Evolutionary conservation across 208 protist species (phyloP), one percentile per base, ranked within the genome.

Genomic region (Novymonas esmeraldas): DNA sequence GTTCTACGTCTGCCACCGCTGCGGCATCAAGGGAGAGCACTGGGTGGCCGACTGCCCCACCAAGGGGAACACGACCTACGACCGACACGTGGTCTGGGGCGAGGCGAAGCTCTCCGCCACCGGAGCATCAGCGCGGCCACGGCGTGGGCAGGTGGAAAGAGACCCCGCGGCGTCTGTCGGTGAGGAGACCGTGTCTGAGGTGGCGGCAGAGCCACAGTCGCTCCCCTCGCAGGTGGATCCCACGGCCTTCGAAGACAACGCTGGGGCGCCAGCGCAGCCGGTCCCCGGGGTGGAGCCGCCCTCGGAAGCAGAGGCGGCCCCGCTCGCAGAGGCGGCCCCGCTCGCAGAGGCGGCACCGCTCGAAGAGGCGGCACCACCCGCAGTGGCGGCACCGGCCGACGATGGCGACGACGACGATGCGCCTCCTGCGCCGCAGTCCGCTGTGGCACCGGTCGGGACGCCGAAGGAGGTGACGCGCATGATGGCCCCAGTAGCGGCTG

Each of bases 1-100:
- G 34, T 95, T 92, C 64, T 93, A 95, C 66, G 86, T 95, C 6
- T 95, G 90, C 67, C 56, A 88, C 64, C 84, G 87, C 50, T 95
- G 90, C 64, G 82, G 90, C 2, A 73, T 49, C 52, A 95, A 95
- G 70, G 90, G 90, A 1, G 61, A 58, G 11, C 90, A 95, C 61
- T 93, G 85, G 84, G 84, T 90, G 28, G 66, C 55, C 50, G 84
- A 89, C 44, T 95, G 89, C 64, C 89, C 89, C 22, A 90, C 76
- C 3, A 76, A 71, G 20, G 82, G 79, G n/a, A 76, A 95, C 51
- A 29, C 70, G 18, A 66, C 72, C 16, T 95, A 84, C 70, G 85
- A 91, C 58, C 79, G 84, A 3, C 84, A 80, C 36, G 64, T 87
- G 24, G 57, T 85, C 11, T 94, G 89, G 85, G 88, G 88, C 5